Conservation (phyloP, 208 protist genomes). For the Novymonas esmeraldas region DNA sequence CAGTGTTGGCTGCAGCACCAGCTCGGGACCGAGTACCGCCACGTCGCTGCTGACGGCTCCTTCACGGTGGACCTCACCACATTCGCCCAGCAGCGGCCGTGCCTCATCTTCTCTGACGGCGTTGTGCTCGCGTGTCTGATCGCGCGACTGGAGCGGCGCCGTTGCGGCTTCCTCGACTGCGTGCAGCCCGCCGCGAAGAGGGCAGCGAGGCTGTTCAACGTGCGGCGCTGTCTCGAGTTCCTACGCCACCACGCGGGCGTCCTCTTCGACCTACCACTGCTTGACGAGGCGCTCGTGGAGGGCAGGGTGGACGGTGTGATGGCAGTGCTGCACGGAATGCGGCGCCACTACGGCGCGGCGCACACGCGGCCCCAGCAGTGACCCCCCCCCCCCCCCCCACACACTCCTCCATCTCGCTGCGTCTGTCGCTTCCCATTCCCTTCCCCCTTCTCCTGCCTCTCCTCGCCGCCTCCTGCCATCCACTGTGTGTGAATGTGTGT, state of each 20-base stretch:
- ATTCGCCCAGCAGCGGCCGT: slow-evolving; percentile 20
- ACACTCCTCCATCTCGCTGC: too few species aligned
- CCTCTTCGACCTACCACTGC: slow-evolving; percentile 33
- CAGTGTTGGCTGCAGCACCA: slow-evolving; percentile 46
- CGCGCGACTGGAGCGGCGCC: slow-evolving; percentile 55
- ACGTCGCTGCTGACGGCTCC: slow-evolving; percentile 52
- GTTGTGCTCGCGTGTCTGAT: slow-evolving; percentile 73
- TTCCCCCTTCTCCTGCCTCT: background rate
- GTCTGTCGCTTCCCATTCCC: background rate
- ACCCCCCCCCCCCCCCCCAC: too few species aligned
- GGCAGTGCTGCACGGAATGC: slow-evolving; percentile 36
- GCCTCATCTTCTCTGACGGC: slow-evolving; percentile 72
- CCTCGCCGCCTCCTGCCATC: background rate
- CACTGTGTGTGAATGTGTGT: too few species aligned
- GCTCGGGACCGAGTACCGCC: slow-evolving; percentile 51
- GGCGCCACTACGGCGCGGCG: slow-evolving; percentile 22
- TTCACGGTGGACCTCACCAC: slow-evolving; percentile 34
- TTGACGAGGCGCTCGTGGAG: slow-evolving; percentile 61
- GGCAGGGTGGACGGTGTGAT: slow-evolving; percentile 51
- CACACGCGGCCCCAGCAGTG: background rate
- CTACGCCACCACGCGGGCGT: slow-evolving; percentile 50
- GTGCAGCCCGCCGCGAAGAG: slow-evolving; percentile 54
- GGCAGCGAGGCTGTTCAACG: slow-evolving; percentile 75
- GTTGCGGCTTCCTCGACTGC: slow-evolving; percentile 65
- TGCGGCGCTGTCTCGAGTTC: slow-evolving; percentile 67